phyloP scores from a whole-genome alignment of 1,284 basidiomycete species.

The Sparassis latifolia region DNA sequence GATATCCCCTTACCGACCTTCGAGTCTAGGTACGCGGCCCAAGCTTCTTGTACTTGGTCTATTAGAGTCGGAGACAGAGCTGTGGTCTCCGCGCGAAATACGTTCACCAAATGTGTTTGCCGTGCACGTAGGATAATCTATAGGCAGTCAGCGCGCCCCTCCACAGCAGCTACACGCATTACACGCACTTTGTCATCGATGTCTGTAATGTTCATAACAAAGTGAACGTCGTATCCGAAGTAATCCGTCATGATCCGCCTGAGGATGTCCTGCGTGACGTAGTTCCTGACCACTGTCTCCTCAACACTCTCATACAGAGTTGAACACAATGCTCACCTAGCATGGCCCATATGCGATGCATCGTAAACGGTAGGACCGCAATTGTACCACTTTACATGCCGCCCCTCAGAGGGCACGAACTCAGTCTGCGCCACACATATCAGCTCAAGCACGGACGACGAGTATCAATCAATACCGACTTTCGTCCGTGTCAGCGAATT shows the following conservation, averaged over 20 bases:
- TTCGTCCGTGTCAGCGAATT: slow-evolving; percentile 94
- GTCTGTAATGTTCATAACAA: slow-evolving; percentile 99
- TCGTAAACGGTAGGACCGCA: slow-evolving; percentile 99
- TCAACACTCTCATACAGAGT: background rate
- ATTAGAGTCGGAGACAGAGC: slow-evolving; percentile 56
- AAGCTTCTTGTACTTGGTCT: slow-evolving; percentile 53
- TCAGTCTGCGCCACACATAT: slow-evolving; percentile 47
- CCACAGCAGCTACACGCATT: background rate
- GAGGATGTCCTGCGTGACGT: slow-evolving; percentile 96
- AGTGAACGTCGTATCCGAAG: slow-evolving; percentile 96
- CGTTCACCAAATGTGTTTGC: slow-evolving; percentile 76
- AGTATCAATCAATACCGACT: slow-evolving; percentile 36
- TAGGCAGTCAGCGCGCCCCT: background rate
- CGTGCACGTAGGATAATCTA: slow-evolving; percentile 90
- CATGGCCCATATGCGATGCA: slow-evolving; percentile 98
- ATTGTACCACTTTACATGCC: slow-evolving; percentile 98
- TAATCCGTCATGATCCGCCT: slow-evolving; percentile 92
- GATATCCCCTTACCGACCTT: slow-evolving; percentile 55
- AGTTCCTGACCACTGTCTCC: slow-evolving; percentile 56
- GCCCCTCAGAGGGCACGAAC: slow-evolving; percentile 77
- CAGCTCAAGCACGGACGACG: slow-evolving; percentile 6
- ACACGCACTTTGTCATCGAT: slow-evolving; percentile 93
- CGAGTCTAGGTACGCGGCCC: slow-evolving; percentile 57
- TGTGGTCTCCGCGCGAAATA: slow-evolving; percentile 51
- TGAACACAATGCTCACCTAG: slow-evolving; percentile 55